Evolutionary conservation across 169 alveolate species (phyloP), one percentile per base, ranked within the genome.

Genomic region (Plasmodium fragile): DNA sequence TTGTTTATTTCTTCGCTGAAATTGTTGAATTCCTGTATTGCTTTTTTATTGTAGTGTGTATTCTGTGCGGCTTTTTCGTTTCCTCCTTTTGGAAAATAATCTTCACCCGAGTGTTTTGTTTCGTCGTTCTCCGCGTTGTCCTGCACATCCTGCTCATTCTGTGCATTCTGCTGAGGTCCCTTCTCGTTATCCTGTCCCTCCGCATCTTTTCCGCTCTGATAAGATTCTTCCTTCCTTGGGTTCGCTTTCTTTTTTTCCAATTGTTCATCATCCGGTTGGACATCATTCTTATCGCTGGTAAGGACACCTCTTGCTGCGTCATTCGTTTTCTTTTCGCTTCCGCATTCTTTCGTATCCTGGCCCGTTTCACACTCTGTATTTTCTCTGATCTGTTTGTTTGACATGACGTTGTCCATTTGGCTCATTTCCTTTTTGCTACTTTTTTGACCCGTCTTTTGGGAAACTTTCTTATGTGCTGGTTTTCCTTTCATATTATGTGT

Each of bases 1-100:
- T 89, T 89, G n/a, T 78, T 49, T 39, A 72, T 25, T 72, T 83
- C 73, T 72, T 10, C 75, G 49, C 30, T 41, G 18, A 30, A 22
- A 10, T 16, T 49, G 34, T 72, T 73, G 1, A 71, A 18, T 72
- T 83, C 78, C 43, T 30, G 77, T 25, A 83, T 71, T 39, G 53
- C 36, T 52, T 72, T 32, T 72, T 16, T 82, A 11, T 70, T 82
- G 11, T 8, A 39, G 18, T 70, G 72, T 0, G 28, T 80, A n/a
- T 49, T 52, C 30, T 49, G 25, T 28, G 10, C 1, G 22, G 22
- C 77, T 13, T 41, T 22, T 52, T 52, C 77, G 53, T 43, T 73
- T 18, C 16, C 43, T 73, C 59, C 53, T 73, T 32, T 22, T 65
- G 41, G 41, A 25, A 1, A 18, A 8, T 34, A 65, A 65, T 22